Evolutionary conservation across 441 rosid genomes (phyloP).

Genomic region (Gossypium gossypioides): DNA sequence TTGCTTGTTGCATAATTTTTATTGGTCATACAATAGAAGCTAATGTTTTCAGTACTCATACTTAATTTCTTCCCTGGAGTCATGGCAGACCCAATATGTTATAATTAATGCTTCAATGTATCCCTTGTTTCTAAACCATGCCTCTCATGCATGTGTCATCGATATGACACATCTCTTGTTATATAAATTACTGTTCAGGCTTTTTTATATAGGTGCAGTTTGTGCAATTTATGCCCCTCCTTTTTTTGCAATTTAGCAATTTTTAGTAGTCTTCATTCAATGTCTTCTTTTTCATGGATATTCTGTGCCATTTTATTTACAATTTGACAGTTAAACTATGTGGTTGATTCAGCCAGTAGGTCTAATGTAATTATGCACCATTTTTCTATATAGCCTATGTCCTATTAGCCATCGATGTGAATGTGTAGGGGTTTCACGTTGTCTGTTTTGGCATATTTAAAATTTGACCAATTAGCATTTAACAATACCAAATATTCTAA

Average conservation of each 20-base stretch:
- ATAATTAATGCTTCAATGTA: not conserved
- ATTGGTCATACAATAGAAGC: not conserved
- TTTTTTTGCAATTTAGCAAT: not conserved
- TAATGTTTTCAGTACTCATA: not conserved
- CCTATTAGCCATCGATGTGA: not conserved
- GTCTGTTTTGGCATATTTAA: not conserved
- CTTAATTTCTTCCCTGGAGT: not conserved
- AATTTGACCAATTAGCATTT: constrained; percentile 1
- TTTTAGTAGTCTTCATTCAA: not conserved
- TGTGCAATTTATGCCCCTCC: not conserved
- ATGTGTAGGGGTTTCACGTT: not conserved
- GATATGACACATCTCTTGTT: not conserved
- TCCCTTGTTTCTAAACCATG: constrained; percentile 3
- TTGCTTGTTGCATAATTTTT: not conserved
- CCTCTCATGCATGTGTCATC: not conserved
- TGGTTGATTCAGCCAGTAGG: not conserved
- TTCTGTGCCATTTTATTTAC: not conserved
- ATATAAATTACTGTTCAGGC: not conserved
- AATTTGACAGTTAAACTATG: not conserved
- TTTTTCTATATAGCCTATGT: not conserved
- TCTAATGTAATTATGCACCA: not conserved
- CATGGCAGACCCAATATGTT: not conserved
- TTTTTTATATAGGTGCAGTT: not conserved
- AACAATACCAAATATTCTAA: not conserved
- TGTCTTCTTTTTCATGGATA: not conserved